phyloP scores from a whole-genome alignment of 2,329 filamentous ascomycete species.

The Leptographium wingfieldii region DNA sequence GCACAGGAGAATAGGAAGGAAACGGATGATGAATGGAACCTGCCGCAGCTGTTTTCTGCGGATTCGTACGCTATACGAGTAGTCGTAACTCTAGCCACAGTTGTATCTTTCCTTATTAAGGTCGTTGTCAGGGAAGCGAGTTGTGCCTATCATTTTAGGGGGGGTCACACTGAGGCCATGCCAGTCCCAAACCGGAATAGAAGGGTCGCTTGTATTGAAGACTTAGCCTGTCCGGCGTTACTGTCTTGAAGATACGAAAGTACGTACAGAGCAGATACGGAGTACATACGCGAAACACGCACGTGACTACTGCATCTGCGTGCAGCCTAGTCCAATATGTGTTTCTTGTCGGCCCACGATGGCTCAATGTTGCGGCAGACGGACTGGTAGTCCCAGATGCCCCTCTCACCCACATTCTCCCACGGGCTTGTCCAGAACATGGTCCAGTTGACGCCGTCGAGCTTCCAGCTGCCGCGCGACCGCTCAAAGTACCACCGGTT shows the following conservation, averaged over 20 bases:
- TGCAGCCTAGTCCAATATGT: constrained; percentile 38
- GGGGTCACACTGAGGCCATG: not conserved
- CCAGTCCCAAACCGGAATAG: not conserved
- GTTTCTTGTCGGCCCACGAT: constrained; percentile 49
- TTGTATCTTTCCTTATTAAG: not conserved
- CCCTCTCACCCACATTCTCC: constrained; percentile 39
- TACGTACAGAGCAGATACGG: not conserved
- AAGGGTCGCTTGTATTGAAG: not conserved
- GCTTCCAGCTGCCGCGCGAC: constrained; percentile 68
- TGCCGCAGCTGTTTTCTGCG: not conserved
- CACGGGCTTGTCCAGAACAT: constrained; percentile 94
- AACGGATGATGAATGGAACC: not conserved
- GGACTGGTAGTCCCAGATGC: constrained; percentile 56
- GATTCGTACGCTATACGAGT: not conserved
- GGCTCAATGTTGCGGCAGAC: constrained; percentile 56
- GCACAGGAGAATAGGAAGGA: not conserved
- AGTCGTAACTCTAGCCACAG: not conserved
- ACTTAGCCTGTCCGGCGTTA: too few species aligned
- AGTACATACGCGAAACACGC: not conserved
- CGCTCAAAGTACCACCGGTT: constrained; percentile 99
- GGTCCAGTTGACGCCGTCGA: constrained; percentile 76
- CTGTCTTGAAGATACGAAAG: too few species aligned
- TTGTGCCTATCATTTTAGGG: constrained; percentile 3
- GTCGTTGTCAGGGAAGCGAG: constrained; percentile 7
- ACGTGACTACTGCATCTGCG: not conserved